Evolutionary conservation across 2,329 filamentous ascomycete species (phyloP).

Genomic region (Cyclaneusma minus): DNA sequence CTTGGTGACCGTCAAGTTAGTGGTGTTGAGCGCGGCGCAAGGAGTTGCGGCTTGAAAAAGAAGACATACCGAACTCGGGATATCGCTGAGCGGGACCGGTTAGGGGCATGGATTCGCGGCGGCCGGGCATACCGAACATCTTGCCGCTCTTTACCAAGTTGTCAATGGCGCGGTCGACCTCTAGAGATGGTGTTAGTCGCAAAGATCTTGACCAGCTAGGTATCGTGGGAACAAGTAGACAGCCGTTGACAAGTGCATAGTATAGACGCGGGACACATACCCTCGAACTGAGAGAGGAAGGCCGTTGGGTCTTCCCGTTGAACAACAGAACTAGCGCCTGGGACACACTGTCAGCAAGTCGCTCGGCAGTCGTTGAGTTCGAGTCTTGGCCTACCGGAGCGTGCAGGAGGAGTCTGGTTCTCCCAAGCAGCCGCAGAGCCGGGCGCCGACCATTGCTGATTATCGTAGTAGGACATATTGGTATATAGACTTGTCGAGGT

Average conservation of each 20-base stretch:
- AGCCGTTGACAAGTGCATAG: neutral
- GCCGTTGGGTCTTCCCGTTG: conserved; percentile 61
- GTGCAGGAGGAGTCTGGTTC: conserved; percentile 54
- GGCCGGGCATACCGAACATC: conserved; percentile 57
- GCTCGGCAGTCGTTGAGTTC: conserved; percentile 11
- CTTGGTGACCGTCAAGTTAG: conserved; percentile 25
- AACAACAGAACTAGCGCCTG: conserved; percentile 62
- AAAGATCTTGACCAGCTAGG: conserved; percentile 2
- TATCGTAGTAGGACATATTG: conserved; percentile 56
- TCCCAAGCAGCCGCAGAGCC: conserved; percentile 49
- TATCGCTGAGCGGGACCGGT: conserved; percentile 38
- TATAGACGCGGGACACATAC: conserved; percentile 35
- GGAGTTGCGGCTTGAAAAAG: conserved; percentile 8
- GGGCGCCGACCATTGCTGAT: conserved; percentile 45
- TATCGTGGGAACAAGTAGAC: neutral
- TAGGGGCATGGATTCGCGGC: conserved; percentile 68
- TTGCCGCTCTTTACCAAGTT: conserved; percentile 96
- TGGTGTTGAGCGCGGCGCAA: conserved; percentile 4
- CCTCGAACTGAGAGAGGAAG: conserved; percentile 79
- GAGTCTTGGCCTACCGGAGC: conserved; percentile 61
- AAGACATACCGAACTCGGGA: conserved; percentile 41
- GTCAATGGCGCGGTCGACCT: conserved; percentile 90
- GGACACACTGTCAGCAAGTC: conserved; percentile 11
- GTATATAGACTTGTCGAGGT: no score
- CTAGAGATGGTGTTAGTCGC: conserved; percentile 30